Percentiles rank a stretch among this genome's conserved stretches.
Conservation (phyloP, 2,329 filamentous ascomycete species). For the Fusarium devonianum region DNA sequence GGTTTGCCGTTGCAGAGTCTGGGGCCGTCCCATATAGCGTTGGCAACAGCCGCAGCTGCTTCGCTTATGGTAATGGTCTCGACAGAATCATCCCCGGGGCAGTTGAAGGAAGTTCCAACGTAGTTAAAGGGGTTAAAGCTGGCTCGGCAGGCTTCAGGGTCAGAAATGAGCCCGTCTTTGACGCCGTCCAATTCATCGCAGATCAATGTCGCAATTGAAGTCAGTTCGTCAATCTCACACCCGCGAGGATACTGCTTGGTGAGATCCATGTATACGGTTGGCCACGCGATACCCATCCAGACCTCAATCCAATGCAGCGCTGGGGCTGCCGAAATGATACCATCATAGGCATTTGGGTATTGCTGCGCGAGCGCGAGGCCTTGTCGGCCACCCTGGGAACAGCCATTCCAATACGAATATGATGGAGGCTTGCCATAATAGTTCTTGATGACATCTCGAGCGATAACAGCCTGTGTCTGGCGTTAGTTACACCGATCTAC, state of each 20-base stretch:
- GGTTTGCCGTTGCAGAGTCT: slow-evolving; percentile 13
- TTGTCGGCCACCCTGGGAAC: slow-evolving; percentile 28
- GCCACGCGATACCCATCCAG: slow-evolving; percentile 7
- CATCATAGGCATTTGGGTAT: slow-evolving; percentile 28
- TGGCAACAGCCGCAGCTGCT: slow-evolving; percentile 8
- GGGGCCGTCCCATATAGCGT: slow-evolving; percentile 14
- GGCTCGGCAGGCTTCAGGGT: slow-evolving; percentile 8
- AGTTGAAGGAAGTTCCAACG: slow-evolving; percentile 9
- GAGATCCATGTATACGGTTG: slow-evolving; percentile 11
- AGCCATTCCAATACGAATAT: slow-evolving; percentile 31
- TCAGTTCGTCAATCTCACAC: slow-evolving; percentile 19
- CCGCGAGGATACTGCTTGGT: slow-evolving; percentile 5
- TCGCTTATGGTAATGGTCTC: slow-evolving; percentile 3
- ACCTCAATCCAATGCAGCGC: slow-evolving; percentile 13
- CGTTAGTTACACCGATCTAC: background rate
- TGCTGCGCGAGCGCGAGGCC: slow-evolving; percentile 20
- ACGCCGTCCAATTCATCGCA: slow-evolving; percentile 38
- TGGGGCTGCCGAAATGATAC: slow-evolving; percentile 19
- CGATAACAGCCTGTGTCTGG: slow-evolving; percentile 7
- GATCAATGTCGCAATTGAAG: background rate
- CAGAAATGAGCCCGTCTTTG: slow-evolving; percentile 34
- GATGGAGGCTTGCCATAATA: slow-evolving; percentile 13
- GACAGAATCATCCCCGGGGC: background rate
- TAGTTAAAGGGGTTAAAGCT: slow-evolving; percentile 4
- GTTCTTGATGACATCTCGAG: slow-evolving; percentile 7